Evolutionary conservation across 2,329 filamentous ascomycete genomes (phyloP), one percentile per base, ranked within the genome.

Genomic region (Paraphaeosphaeria sporulosa): DNA sequence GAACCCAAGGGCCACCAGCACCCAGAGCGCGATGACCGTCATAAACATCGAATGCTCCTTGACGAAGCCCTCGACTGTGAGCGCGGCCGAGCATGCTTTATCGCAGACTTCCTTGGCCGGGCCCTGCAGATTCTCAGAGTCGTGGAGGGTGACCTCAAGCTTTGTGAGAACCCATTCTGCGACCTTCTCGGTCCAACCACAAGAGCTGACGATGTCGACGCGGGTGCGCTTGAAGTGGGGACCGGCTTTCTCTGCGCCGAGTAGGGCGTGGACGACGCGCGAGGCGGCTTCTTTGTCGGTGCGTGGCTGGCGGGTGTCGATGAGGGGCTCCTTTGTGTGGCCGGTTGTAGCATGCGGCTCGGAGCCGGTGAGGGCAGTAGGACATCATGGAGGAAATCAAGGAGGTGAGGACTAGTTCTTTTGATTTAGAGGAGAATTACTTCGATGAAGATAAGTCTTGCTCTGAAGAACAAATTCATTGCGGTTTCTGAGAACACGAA

Each of bases 1-100:
- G 49, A 77, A 77, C 13, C 75, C 74, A 38, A 77, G 63, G 53
- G 66, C 68, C 48, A 71, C 70, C n/a, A 76, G 59, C 15, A 69
- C 61, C 64, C 65, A 71, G 9, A 76, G 40, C 9, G 73, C 74
- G 48, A 76, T 66, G 13, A 76, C 62, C 0, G 65, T 76, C 51
- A 64, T 67, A 52, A 70, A 68, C 4, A 72, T 58, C 0, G 73
- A 75, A 48, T 77, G 73, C 34, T 75, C 63, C 21, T 66, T 60
- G n/a, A 71, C 69, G 53, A 77, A 76, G 30, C 64, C 69, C 32
- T 72, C 60, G 30, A 71, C 65, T 3, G 61, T 55, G 17, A 60
- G 57, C 19, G 71, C 73, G 2, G 61, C 67, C 9, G 68, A 60
- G 55, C 63, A 69, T 4, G 71, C 65, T 13, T 59, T 66, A 21